Base-by-base conservation (phyloP, 345 rosid genomes). In the Gossypium anomalum region DNA sequence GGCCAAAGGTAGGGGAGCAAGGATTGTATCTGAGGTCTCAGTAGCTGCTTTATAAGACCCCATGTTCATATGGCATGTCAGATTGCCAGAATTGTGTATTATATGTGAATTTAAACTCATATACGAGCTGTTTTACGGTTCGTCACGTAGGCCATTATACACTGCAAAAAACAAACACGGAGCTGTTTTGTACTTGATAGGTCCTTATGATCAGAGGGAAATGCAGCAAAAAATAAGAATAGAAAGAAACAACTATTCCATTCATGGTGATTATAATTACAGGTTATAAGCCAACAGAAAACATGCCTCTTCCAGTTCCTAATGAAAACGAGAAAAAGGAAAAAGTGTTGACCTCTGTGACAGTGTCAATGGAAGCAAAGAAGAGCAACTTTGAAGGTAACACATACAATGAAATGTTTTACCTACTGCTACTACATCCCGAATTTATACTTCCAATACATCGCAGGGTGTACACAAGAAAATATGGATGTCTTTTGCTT, bases 1-100 rank as follows among this genome's bases (percentile, higher is more conserved):
- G 27, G 97, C 93, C 76, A 86, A 82, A 75, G 92, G 90, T 81
- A 86, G 97, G 83, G 97, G 97, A 81, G 99, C 98, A 47, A 89
- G 86, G 85, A 75, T 95, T 73, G 98, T 87, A 65, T 89, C 97
- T 3, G 83, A 85, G 81, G 86, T 93, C 34, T 83, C 81, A 45
- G 80, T 86, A 76, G 81, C 66, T 73, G 59, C 73, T 41, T 51
- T 43, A 63, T 47, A 55, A 70, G 72, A 58, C 72, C 34, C 67
- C 67, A 23, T 38, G 27, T 64, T 51, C 16, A 14, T 20, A 13
- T 14, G 55, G 15, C 53, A 47, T 67, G n/a, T 22, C 22, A 67
- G 10, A 69, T 44, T 25, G 22, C 9, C 27, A 29, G 72, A 69
- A 48, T 47, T 48, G 44, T 4, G 7, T 68, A 49, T 9, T 16